These are phyloP conservation scores for Kitagawia praeruptora DNA, from an alignment of 129 eudicot species.

Conservation along the genomic window DNA sequence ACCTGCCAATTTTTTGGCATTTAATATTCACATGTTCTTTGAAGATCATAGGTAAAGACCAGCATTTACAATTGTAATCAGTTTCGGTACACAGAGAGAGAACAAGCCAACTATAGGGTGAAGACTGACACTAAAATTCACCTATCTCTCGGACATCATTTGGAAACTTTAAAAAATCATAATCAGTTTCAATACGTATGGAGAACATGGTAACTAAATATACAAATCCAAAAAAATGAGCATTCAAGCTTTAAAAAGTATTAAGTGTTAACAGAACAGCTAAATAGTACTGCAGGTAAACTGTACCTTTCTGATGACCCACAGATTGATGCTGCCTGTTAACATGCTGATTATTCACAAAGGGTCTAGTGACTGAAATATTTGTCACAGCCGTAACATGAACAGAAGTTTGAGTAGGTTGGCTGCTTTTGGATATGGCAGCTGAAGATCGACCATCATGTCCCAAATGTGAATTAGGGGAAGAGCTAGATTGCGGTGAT, in stretches of 20 bases:
- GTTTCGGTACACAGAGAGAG: no score
- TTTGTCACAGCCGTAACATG: slow-evolving; percentile 32
- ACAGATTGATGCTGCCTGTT: slow-evolving; percentile 48
- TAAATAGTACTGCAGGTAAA: neutral
- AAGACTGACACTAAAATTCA: neutral
- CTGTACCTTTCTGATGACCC: slow-evolving; percentile 74
- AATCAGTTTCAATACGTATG: neutral
- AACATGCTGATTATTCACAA: slow-evolving; percentile 36
- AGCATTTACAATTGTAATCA: no score
- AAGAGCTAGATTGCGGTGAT: slow-evolving; percentile 33
- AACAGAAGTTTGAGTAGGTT: slow-evolving; percentile 31
- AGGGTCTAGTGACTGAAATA: slow-evolving; percentile 31
- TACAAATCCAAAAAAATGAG: neutral
- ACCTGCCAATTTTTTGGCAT: neutral
- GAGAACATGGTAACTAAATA: neutral
- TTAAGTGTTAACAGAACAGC: neutral
- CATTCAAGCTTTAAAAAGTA: neutral
- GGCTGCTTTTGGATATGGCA: slow-evolving; percentile 40
- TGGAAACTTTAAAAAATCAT: no score
- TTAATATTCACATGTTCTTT: neutral
- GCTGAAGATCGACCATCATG: slow-evolving; percentile 37
- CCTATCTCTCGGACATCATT: no score
- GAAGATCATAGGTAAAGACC: neutral
- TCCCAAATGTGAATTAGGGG: slow-evolving; percentile 25
- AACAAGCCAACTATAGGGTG: neutral